Conservation (phyloP, 2,329 filamentous ascomycete species). For the Aspergillus sp. region DNA sequence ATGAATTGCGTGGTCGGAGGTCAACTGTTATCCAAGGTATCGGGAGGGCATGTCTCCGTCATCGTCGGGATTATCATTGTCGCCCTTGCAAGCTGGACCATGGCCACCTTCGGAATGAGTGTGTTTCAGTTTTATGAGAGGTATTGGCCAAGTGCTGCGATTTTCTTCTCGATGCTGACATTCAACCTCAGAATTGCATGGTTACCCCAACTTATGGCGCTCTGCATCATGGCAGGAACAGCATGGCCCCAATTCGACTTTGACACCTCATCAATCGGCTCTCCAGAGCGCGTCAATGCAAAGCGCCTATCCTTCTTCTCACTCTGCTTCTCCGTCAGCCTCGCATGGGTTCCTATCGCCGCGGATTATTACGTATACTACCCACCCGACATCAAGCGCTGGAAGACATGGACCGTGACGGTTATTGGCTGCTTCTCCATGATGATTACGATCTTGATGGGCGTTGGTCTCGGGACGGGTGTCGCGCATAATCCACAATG, state of each 20-base stretch:
- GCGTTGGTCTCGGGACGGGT: constrained; percentile 37
- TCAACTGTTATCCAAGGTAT: constrained; percentile 38
- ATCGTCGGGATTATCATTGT: constrained; percentile 35
- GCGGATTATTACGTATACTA: constrained; percentile 43
- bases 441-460: constrained; percentile 32
- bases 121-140: constrained; percentile 40
- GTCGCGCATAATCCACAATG: constrained; percentile 22
- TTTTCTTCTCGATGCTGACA: neutral
- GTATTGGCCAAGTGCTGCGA: constrained; percentile 12
- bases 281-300: constrained; percentile 22
- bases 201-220: constrained; percentile 34
- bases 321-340: constrained; percentile 27
- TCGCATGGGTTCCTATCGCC: constrained; percentile 30
- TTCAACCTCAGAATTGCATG: constrained; percentile 20
- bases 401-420: constrained; percentile 33
- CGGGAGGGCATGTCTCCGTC: constrained; percentile 31
- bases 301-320: constrained; percentile 34
- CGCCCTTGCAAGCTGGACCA: constrained; percentile 26
- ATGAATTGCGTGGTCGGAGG: constrained; percentile 39
- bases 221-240: constrained; percentile 36
- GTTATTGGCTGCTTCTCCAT: constrained; percentile 29
- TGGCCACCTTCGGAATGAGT: constrained; percentile 36
- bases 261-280: constrained; percentile 20
- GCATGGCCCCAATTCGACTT: constrained; percentile 31
- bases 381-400: constrained; percentile 29